Evolutionary conservation across 257 asterid species (phyloP).

Genomic region (Nemophila menziesii): DNA sequence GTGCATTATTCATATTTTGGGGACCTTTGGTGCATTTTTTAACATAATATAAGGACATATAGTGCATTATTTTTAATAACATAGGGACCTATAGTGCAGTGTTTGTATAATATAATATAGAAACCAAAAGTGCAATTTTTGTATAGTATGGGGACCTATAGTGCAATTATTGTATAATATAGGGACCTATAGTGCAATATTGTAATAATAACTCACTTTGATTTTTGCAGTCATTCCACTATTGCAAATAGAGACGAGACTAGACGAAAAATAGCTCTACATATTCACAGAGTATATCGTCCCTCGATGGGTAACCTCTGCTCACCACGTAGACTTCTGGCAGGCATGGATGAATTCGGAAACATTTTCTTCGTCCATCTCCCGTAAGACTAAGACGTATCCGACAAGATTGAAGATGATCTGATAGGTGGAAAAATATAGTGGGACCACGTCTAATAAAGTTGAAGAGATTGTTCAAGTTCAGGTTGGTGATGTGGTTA

Average conservation of each 20-base stretch:
- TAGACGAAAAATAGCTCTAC: slow-evolving; percentile 91
- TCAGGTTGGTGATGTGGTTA: slow-evolving; percentile 85
- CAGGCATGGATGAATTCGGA: slow-evolving; percentile 92
- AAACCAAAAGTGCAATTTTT: too few species aligned
- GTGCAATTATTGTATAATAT: too few species aligned
- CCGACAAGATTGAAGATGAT: slow-evolving; percentile 97
- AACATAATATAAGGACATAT: too few species aligned
- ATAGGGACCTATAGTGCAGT: too few species aligned
- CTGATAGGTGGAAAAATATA: slow-evolving; percentile 98
- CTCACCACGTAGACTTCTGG: slow-evolving; percentile 90
- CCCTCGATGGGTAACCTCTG: slow-evolving; percentile 90
- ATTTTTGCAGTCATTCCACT: slow-evolving; percentile 87
- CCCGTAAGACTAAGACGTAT: slow-evolving; percentile 93
- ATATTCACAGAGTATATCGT: slow-evolving; percentile 95
- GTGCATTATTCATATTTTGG: too few species aligned
- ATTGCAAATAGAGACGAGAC: too few species aligned
- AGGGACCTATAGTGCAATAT: too few species aligned
- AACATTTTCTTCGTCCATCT: slow-evolving; percentile 76
- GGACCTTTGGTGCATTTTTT: too few species aligned
- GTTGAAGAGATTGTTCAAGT: slow-evolving; percentile 91
- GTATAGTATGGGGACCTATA: too few species aligned
- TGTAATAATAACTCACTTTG: too few species aligned
- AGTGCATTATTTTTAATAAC: too few species aligned
- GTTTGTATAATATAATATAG: too few species aligned
- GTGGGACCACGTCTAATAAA: slow-evolving; percentile 99